Evolutionary conservation across 495 filamentous ascomycete species (phyloP), one percentile per base, ranked within the genome.

Genomic region (Clavariopsis aquatica): DNA sequence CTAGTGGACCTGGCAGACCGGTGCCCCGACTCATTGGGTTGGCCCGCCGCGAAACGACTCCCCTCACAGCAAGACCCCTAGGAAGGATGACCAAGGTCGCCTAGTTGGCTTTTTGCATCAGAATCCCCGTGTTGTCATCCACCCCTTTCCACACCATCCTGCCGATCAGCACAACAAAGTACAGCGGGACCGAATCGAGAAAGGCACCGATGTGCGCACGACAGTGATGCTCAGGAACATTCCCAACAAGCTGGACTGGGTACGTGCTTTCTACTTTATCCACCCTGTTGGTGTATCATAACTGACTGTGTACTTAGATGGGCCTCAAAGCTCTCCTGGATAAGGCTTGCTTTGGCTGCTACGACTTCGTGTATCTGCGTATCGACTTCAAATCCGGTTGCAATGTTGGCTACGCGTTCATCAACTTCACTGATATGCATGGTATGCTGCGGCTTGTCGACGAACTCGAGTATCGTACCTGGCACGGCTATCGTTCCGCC

Each of bases 401-500:
- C 65, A 97, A 92, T 75, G 94, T 98, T 60, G 94, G 94, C 60
- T 98, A 98, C 80, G 94, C 92, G 0, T 98, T 98, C 77, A 90
- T 98, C 76, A 97, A 98, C 73, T 96, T 98, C 71, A 84, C 84
- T 49, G 85, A 91, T 74, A 88, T 93, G 70, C 83, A 85, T 79
- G 59, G 64, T 52, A 66, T 74, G 26, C 28, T 72, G 9, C 41
- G 55, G 3, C 49, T 76, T 36, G 20, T 71, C 19, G 28, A 62
- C 41, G 23, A 58, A 34, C 22, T 64, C 13, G 57, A 17, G n/a
- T 60, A 53, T 52, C 31, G 85, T 65, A 82, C 83, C 52, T 96
- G 93, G 88, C 83, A 77, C 54, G 77, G 64, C n/a, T 49, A 24
- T 20, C 46, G 20, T 23, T 52, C 41, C 38, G 87, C 91, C 70